Conservation (phyloP, 2,329 filamentous ascomycete species). For the Hymenoscyphus salicellus region DNA sequence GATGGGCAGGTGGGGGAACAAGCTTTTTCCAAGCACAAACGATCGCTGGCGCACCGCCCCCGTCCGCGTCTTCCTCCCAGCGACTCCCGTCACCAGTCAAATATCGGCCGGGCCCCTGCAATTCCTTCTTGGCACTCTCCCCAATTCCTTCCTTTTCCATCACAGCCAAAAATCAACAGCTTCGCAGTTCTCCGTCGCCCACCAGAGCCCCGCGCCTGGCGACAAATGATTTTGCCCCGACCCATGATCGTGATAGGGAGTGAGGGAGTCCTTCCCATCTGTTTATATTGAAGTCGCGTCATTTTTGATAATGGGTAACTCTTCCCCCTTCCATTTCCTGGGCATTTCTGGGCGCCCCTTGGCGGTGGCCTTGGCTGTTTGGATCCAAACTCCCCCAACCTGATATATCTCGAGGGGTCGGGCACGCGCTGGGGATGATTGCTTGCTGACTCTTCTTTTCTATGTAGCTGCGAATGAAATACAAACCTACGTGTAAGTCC, state of each 20-base stretch:
- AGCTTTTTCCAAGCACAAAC: neutral
- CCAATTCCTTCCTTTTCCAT: neutral
- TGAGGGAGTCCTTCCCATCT: neutral
- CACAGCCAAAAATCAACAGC: no score
- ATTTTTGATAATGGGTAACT: neutral
- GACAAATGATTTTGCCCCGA: neutral
- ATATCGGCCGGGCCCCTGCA: neutral
- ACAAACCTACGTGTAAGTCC: conserved; percentile 32
- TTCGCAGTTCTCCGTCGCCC: neutral
- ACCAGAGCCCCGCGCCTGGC: no score
- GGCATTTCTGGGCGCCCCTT: neutral
- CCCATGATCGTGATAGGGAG: neutral
- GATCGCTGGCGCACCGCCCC: neutral
- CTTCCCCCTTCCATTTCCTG: no score
- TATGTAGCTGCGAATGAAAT: conserved; percentile 32
- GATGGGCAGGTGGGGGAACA: neutral
- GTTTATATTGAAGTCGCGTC: neutral
- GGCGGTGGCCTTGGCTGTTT: neutral
- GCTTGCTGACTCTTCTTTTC: conserved; percentile 15
- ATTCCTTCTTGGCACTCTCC: neutral
- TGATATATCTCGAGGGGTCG: neutral
- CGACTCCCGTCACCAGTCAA: no score
- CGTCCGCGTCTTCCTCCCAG: no score
- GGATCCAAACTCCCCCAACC: neutral
- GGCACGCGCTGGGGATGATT: neutral